Evolutionary conservation across 2,329 filamentous ascomycete species (phyloP).

Genomic region (Fusarium subglutinans): DNA sequence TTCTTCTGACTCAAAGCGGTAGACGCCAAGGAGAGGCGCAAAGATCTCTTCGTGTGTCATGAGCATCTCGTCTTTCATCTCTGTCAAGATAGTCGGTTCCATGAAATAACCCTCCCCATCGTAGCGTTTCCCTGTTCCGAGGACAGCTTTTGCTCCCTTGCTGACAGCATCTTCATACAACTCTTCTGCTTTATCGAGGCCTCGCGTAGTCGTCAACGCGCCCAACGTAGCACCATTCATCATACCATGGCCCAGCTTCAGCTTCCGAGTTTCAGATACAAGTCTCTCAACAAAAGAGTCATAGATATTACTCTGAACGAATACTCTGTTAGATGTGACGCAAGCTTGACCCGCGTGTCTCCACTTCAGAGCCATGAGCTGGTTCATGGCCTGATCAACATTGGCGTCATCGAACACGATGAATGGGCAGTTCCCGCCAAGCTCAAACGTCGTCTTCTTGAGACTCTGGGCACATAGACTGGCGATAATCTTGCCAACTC

Average conservation of each 20-base stretch:
- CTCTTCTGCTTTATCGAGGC: slow-evolving; percentile 7
- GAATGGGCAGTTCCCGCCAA: slow-evolving; percentile 75
- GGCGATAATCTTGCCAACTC: slow-evolving; percentile 73
- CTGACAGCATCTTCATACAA: slow-evolving; percentile 16
- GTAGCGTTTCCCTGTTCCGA: neutral
- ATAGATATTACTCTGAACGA: slow-evolving; percentile 67
- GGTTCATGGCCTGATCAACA: neutral
- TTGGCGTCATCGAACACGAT: slow-evolving; percentile 75
- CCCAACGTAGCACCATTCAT: neutral
- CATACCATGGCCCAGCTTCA: slow-evolving; percentile 1
- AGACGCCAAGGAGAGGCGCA: slow-evolving; percentile 18
- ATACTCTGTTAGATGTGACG: slow-evolving; percentile 68
- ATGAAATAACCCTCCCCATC: slow-evolving; percentile 9
- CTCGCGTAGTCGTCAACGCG: slow-evolving; percentile 11
- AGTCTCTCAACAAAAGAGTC: slow-evolving; percentile 46
- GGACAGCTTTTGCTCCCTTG: neutral
- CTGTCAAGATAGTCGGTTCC: slow-evolving; percentile 18
- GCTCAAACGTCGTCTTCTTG: slow-evolving; percentile 74
- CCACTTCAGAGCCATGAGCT: slow-evolving; percentile 61
- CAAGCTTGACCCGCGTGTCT: slow-evolving; percentile 76
- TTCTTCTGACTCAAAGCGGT: slow-evolving; percentile 20
- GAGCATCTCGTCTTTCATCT: slow-evolving; percentile 6
- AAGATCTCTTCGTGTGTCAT: slow-evolving; percentile 29
- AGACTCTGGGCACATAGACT: slow-evolving; percentile 67
- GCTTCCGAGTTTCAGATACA: neutral